A percentile compares a stretch with the other conserved stretches of the same genome.
Evolutionary conservation across 371 early-diverging fungal genomes (phyloP).

Genomic region (Choanephora cucurbitarum): DNA sequence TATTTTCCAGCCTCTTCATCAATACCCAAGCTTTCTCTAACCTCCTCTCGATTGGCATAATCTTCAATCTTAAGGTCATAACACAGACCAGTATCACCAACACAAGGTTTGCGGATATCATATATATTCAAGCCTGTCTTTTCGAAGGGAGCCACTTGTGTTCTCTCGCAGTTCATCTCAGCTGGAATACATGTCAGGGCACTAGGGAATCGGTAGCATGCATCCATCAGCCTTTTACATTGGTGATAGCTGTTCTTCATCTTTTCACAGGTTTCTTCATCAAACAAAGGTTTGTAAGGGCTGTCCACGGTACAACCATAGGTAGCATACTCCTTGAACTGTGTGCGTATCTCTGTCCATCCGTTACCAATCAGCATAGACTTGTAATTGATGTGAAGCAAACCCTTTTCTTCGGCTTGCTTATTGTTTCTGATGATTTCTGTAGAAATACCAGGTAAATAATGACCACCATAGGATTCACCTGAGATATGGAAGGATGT

Average conservation of each 20-base stretch:
- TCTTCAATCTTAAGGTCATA: slow-evolving; percentile 77
- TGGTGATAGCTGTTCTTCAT: slow-evolving; percentile 70
- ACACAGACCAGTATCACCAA: slow-evolving; percentile 63
- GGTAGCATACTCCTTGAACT: slow-evolving; percentile 82
- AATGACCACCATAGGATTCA: slow-evolving; percentile 75
- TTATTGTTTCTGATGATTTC: slow-evolving; percentile 53
- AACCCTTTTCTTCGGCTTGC: slow-evolving; percentile 4
- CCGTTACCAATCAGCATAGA: slow-evolving; percentile 90
- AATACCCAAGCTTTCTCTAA: slow-evolving; percentile 70
- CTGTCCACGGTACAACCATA: slow-evolving; percentile 71
- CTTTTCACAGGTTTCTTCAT: slow-evolving; percentile 59
- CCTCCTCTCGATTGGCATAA: slow-evolving; percentile 71
- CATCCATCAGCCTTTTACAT: slow-evolving; percentile 69
- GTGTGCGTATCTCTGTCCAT: slow-evolving; percentile 79
- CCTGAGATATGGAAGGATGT: slow-evolving; percentile 56
- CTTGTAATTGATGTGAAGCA: slow-evolving; percentile 49
- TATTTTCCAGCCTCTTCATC: slow-evolving; percentile 60
- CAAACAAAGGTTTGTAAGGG: slow-evolving; percentile 27
- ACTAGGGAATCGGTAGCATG: slow-evolving; percentile 77
- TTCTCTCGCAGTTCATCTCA: slow-evolving; percentile 74
- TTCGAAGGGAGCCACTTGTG: slow-evolving; percentile 56
- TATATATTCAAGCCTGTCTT: slow-evolving; percentile 73
- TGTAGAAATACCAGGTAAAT: slow-evolving; percentile 75
- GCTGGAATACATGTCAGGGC: slow-evolving; percentile 81
- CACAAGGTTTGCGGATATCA: slow-evolving; percentile 75